Base-by-base conservation (phyloP, 1,284 basidiomycete species). In the Irpex lacteus region DNA sequence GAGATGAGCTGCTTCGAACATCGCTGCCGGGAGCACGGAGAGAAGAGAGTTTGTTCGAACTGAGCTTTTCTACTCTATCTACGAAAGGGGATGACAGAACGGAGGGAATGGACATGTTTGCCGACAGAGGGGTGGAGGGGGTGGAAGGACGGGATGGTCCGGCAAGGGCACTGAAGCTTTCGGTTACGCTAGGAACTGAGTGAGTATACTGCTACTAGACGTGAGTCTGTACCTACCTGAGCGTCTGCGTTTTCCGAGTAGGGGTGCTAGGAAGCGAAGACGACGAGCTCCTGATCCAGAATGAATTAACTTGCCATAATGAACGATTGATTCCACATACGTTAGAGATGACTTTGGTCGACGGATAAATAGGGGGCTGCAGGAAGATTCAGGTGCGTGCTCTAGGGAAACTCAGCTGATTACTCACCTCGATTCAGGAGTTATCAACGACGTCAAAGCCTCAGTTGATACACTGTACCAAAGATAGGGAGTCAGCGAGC, bases 371-470 rank as follows among this genome's bases (percentile, higher is more conserved):
- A 73, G n/a, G 5, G 72, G 71, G 58, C 74, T 74, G 59, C 49
- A 47, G 56, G 4, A 19, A 8, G 19, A 36, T 50, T 36, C 19
- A 56, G 19, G 19, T 63, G 21, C 63, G 60, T 34, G 49, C 11
- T 21, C n/a, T 49, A 47, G 3, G 15, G 37, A 11, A 49, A 5
- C 19, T 21, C 37, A 5, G 38, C 47, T 5, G 15, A 47, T 6
- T 19, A 67, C 70, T 56, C 52, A 82, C 80, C 80, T 82, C n/a
- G 81, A 74, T 61, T 82, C 82, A 7, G 81, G 81, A 1, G 89
- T 90, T 65, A 86, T 78, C 63, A 83, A 84, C 4, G 70, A 69
- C 3, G 64, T 63, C 4, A 63, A 50, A 4, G 65, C 53, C 11
- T 54, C 37, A 26, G 61, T 15, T 47, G 50, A 26, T 65, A 63